These are phyloP conservation scores for Metschnikowia colocasiae DNA, from an alignment of 805 yeast genomes.

Conservation along the genomic window DNA sequence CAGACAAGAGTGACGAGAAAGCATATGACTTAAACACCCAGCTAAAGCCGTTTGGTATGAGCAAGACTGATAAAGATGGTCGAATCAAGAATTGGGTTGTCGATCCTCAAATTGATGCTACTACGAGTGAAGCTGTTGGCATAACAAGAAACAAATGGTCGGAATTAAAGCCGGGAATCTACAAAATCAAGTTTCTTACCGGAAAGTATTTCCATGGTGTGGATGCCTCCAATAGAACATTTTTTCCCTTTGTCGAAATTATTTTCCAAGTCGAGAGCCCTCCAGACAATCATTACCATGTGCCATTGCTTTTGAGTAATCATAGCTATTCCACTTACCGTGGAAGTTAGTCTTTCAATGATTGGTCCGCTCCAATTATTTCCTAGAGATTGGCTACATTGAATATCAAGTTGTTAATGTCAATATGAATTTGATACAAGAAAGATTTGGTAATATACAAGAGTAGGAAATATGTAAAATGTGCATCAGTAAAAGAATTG, in stretches of 20 bases:
- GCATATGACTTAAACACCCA: conserved; percentile 24
- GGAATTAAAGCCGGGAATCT: conserved; percentile 54
- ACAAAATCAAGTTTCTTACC: conserved; percentile 75
- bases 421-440: too few species aligned
- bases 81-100: conserved; percentile 66
- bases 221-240: conserved; percentile 42
- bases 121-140: conserved; percentile 25
- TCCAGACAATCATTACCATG: conserved; percentile 80
- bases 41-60: conserved; percentile 54
- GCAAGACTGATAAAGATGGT: conserved; percentile 77
- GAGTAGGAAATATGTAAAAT: neutral
- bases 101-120: conserved; percentile 30
- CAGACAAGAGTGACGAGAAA: conserved; percentile 23
- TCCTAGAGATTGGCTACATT: neutral
- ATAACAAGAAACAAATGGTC: conserved; percentile 40
- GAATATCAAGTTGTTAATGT: neutral
- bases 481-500: conserved; percentile 55
- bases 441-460: neutral
- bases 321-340: conserved; percentile 89
- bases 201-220: conserved; percentile 53
- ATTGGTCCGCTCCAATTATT: too few species aligned
- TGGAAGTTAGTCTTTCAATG: conserved; percentile 49
- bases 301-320: conserved; percentile 79
- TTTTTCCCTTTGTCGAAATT: conserved; percentile 87
- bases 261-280: conserved; percentile 62